Base-by-base conservation (phyloP, 108 stramenopile species). In the Conticribra weissflogii region DNA sequence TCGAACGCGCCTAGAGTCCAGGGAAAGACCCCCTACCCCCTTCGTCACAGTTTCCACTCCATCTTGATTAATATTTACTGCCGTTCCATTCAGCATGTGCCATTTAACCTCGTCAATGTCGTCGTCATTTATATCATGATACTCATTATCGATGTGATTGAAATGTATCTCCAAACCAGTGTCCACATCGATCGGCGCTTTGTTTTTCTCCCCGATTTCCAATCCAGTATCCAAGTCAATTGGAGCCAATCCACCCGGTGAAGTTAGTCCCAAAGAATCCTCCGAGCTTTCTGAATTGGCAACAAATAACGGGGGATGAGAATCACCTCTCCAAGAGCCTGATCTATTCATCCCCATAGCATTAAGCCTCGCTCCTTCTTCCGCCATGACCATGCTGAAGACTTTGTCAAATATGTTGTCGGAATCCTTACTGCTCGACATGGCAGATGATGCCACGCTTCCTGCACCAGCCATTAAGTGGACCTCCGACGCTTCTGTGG, bases 391-490 rank as follows among this genome's bases (percentile, higher is more conserved):
- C 53, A 45, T 45, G 19, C 62, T 50, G 15, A 71, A 54, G 15
- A 71, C 71, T 62, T 53, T 71, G 22, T 71, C 71, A 32, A 71
- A 71, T 16, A 71, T 59, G 29, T 71, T 71, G 19, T 71, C 71
- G 12, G 36, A 51, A 3, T 29, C 56, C 1, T 24, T 15, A 23
- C 32, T 53, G 71, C 53, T 54, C 16, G 71, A 71, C 71, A 71
- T 71, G 52, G 59, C 60, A 15, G 71, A 71, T 21, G 71, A 71
- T 1, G 60, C 71, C 31, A 71, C 71, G 33, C 71, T 71, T 19
- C 71, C 71, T 4, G 71, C 58, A 1, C 69, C 69, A 21, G 71
- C 71, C 60, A 71, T 61, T 5, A 71, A 59, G 50, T 71, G 71
- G 41, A 71, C 71, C 31, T 71, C 59, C 24, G 71, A 71, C 8